Base-by-base conservation (phyloP, 257 asterid species). In the Orobanche coerulescens region DNA sequence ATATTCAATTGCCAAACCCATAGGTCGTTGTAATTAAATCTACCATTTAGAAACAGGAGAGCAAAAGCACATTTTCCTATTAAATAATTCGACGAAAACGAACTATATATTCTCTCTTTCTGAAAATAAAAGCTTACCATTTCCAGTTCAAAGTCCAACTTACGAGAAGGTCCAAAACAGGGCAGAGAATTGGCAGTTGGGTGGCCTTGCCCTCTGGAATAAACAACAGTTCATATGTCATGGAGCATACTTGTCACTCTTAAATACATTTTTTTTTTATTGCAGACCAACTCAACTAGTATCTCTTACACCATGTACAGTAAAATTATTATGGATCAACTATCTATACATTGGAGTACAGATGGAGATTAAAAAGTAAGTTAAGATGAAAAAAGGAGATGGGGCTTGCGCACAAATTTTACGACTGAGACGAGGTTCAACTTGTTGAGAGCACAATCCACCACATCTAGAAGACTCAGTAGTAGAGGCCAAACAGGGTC, bases 141-240 rank as follows among this genome's bases (percentile, higher is more conserved):
- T 84, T 92, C 98, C 65, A 92, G 82, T 80, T 93, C 98, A 62
- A 89, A 93, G 80, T 93, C 98, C 86, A 93, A 71, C 83, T 86
- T 93, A 53, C 89, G 82, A 57, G 97, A 86, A 62, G 98, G 96
- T 53, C 98, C 98, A 74, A 93, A 93, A 73, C 83, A 89, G 0
- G 98, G 95, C 42, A 49, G 79, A 24, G 94, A 78, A 54, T 54
- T 72, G 31, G 66, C 87, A 58, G 81, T 39, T 58, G 95, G 98
- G 59, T 75, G 84, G 58, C 77, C 89, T 81, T 93, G 98, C 52
- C 97, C 98, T 79, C 98, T 93, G 79, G 48, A 75, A 20, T 71
- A 68, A 74, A 56, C 51, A 66, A 54, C 34, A 67, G 23, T 51
- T 34, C 33, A 43, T 26, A 73, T 47, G 68, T 72, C 71, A 68